Evolutionary conservation across 306 rosid species (phyloP).

Genomic region (Cajanus cajan): DNA sequence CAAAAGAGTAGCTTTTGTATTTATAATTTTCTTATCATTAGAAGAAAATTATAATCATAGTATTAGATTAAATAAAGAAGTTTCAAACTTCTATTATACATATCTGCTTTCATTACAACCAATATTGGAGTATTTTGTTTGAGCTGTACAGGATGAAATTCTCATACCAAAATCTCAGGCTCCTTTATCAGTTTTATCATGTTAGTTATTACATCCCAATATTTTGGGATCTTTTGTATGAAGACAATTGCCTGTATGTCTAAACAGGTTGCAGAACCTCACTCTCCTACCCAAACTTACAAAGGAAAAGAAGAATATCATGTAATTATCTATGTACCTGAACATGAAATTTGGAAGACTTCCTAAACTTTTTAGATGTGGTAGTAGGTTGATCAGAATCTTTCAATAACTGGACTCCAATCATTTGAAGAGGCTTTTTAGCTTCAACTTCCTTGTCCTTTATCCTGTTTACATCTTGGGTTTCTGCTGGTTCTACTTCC

Average conservation of each 20-base stretch:
- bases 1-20: not conserved
- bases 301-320: not conserved
- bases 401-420: slow-evolving; percentile 88
- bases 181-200: not conserved
- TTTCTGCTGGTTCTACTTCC: slow-evolving; percentile 69
- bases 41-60: not conserved
- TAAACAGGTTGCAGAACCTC: slow-evolving; percentile 11
- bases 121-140: too few species aligned
- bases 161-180: slow-evolving; percentile 20
- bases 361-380: slow-evolving; percentile 66
- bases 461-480: slow-evolving; percentile 73
- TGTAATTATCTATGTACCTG: slow-evolving; percentile 55
- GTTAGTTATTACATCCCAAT: not conserved
- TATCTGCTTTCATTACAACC: too few species aligned
- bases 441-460: slow-evolving; percentile 80
- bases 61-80: too few species aligned
- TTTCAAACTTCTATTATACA: too few species aligned
- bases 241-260: not conserved
- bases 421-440: slow-evolving; percentile 92
- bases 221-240: slow-evolving; percentile 10
- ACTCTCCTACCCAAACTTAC: not conserved
- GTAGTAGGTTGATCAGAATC: slow-evolving; percentile 63
- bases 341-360: slow-evolving; percentile 41
- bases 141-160: not conserved
- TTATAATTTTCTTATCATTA: not conserved